Evolutionary conservation across 495 filamentous ascomycete genomes (phyloP), one percentile per base, ranked within the genome.

Genomic region (Penicillium malachiteum): DNA sequence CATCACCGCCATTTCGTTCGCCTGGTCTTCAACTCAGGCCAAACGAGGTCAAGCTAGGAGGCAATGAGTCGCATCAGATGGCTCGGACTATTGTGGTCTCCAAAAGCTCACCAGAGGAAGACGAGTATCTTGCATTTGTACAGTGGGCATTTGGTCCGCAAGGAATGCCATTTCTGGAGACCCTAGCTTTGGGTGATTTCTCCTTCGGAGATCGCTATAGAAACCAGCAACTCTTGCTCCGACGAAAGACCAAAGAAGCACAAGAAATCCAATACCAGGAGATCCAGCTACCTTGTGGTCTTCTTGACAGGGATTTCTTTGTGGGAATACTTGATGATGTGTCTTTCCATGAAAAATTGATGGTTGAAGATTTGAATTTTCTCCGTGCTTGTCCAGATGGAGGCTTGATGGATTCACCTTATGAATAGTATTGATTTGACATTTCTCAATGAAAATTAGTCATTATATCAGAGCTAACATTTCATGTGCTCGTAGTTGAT

Each of bases 131-230:
- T 10, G 4, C 5, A 3, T 61, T 61, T 43, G 54, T 54, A 12
- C 50, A 57, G 26, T 61, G 50, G 58, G 58, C 54, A 42, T 61
- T 61, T 44, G 58, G 58, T 3, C 58, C 58, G 41, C 42, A 3
- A 2, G 58, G 58, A 31, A 17, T 61, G 14, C 50, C 45, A 2
- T 26, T 7, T 6, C 33, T 61, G 14, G 21, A 47, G 17, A 39
- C 55, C 32, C 43, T 61, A 12, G 58, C 54, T 4, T 51, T 61
- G 30, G 58, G 58, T 10, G 58, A 61, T 41, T 54, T 57, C 39
- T 57, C 58, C n/a, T 17, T 45, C 37, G 42, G 55, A 7, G 42
- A 44, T 3, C 50, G 42, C 34, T 61, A 51, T 31, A 30, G 51
- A 41, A 47, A 37, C 9, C 54, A 61, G n/a, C 58, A 49, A 26